Percentiles rank a stretch among this genome's conserved stretches.
Evolutionary conservation across 805 yeast genomes (phyloP).

Genomic region (Saturnispora zaruensis): DNA sequence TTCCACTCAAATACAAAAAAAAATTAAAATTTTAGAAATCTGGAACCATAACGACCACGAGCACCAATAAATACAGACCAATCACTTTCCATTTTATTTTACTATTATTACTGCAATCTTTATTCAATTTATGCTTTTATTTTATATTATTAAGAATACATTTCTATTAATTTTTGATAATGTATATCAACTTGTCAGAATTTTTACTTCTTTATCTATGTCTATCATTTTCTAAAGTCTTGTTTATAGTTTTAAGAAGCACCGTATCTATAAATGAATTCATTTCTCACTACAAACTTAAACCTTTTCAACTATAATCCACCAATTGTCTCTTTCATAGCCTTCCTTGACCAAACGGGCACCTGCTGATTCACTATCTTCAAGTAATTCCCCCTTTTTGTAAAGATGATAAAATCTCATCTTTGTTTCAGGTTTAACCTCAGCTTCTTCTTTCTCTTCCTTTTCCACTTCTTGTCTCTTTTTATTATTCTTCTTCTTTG

Average conservation of each 20-base stretch:
- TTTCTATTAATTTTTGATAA: not conserved
- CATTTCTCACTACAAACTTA: slow-evolving; percentile 11
- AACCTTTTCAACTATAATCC: slow-evolving; percentile 44
- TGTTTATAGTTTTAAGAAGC: not conserved
- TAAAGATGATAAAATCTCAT: slow-evolving; percentile 87
- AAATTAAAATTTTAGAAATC: too few relatives aligned
- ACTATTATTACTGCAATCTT: not conserved
- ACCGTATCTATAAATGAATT: not conserved
- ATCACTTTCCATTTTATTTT: not conserved
- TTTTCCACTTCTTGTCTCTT: slow-evolving; percentile 13
- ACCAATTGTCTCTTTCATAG: slow-evolving; percentile 94
- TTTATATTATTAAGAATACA: not conserved
- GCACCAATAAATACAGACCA: too few relatives aligned
- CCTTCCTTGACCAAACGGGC: slow-evolving; percentile 61
- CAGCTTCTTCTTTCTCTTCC: slow-evolving; percentile 18
- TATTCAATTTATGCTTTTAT: not conserved
- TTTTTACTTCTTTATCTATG: not conserved
- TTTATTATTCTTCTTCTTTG: slow-evolving; percentile 27
- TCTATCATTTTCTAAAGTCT: not conserved
- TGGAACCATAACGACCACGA: too few relatives aligned
- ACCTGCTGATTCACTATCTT: slow-evolving; percentile 65
- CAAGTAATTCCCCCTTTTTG: slow-evolving; percentile 70
- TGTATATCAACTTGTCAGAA: not conserved
- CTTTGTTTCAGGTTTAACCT: slow-evolving; percentile 39
- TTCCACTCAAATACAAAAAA: not conserved